A percentile compares a stretch with the other conserved stretches of the same genome.
Evolutionary conservation across 345 rosid genomes (phyloP).

Genomic region (Brassica napus): DNA sequence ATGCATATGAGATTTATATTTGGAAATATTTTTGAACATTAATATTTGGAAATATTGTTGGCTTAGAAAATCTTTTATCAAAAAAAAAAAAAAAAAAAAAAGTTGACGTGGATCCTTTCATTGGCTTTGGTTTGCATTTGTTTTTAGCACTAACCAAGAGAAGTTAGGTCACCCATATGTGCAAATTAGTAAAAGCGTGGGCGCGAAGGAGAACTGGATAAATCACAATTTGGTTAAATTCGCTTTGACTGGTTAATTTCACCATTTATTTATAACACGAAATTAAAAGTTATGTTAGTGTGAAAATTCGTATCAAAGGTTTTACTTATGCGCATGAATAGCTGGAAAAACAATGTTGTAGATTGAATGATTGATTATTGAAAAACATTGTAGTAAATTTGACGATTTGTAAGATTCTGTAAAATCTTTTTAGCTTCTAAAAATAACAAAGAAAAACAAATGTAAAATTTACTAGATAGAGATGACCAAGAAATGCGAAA

Average conservation of each 20-base stretch:
- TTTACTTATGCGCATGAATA: not conserved
- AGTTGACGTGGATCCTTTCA: constrained; percentile 51
- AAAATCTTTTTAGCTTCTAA: no score
- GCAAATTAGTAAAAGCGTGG: constrained; percentile 4
- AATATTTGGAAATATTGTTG: no score
- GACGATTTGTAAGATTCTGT: no score
- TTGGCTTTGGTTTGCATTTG: constrained; percentile 10
- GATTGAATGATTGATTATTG: no score
- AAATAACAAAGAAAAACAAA: no score
- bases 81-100: no score
- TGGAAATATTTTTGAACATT: no score
- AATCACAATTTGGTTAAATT: constrained; percentile 4
- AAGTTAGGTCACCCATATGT: constrained; percentile 38
- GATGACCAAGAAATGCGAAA: no score
- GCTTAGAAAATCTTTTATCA: no score
- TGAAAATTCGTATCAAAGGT: not conserved
- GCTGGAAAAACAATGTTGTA: not conserved
- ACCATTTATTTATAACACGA: not conserved
- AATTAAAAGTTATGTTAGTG: not conserved
- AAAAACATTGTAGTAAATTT: no score
- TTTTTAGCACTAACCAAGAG: not conserved
- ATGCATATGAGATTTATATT: no score
- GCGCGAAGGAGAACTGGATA: not conserved
- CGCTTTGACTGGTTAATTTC: not conserved
- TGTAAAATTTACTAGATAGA: no score